Percentiles rank a stretch among this genome's conserved stretches.
phyloP scores from a whole-genome alignment of 1,139 yeast genomes.

The Scheffersomyces segobiensis region DNA sequence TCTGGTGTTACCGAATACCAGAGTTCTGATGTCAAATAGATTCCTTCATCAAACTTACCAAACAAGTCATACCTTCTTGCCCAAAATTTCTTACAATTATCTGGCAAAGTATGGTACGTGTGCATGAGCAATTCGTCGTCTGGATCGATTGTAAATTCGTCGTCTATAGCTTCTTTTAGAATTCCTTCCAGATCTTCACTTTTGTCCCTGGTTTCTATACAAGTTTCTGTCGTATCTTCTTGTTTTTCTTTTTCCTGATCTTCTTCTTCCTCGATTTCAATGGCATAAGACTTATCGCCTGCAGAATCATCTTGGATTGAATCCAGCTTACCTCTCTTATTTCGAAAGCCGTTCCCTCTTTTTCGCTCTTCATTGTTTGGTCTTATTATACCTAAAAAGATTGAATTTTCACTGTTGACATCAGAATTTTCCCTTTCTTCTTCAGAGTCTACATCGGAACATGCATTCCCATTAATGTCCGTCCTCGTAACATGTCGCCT shows the following conservation, averaged over 20 bases:
- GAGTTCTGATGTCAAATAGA: slow-evolving; percentile 69
- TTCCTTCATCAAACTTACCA: slow-evolving; percentile 64
- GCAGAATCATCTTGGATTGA: not conserved
- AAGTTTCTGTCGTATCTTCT: not conserved
- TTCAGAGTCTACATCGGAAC: not conserved
- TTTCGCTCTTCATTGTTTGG: not conserved
- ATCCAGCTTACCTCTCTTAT: not conserved
- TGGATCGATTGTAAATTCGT: slow-evolving; percentile 19
- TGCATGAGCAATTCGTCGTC: slow-evolving; percentile 41
- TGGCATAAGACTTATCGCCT: not conserved
- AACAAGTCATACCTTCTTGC: slow-evolving; percentile 58
- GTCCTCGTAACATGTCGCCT: not conserved
- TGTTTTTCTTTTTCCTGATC: not conserved
- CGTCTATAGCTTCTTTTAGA: not conserved
- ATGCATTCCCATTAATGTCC: not conserved
- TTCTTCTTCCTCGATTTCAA: not conserved
- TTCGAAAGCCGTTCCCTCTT: not conserved
- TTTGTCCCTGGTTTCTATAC: not conserved
- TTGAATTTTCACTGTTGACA: not conserved
- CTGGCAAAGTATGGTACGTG: slow-evolving; percentile 41
- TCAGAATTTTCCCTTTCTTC: not conserved
- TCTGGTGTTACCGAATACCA: slow-evolving; percentile 97
- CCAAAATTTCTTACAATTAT: slow-evolving; percentile 57
- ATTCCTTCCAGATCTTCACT: not conserved
- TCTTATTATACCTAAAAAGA: not conserved